Evolutionary conservation across 257 asterid genomes (phyloP).

Genomic region (Nyctanthes arbortristis): DNA sequence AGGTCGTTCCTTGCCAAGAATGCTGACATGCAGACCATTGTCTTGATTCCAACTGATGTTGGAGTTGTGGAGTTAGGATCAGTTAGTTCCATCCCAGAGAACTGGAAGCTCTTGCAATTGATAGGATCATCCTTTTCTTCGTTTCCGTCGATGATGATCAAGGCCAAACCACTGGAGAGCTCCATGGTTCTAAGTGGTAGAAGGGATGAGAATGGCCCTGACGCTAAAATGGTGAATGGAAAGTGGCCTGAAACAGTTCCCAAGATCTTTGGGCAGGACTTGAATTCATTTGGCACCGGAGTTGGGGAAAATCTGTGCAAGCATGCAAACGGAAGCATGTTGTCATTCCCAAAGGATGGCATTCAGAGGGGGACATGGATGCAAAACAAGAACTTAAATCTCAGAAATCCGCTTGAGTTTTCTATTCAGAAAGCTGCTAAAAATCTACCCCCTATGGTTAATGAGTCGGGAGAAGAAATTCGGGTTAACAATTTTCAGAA

Average conservation of each 20-base stretch:
- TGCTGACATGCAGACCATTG: constrained; percentile 87
- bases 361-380: constrained; percentile 44
- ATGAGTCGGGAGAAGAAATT: constrained; percentile 50
- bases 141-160: constrained; percentile 35
- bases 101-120: constrained; percentile 49
- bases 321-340: constrained; percentile 38
- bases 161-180: constrained; percentile 48
- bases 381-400: constrained; percentile 35
- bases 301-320: constrained; percentile 42
- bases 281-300: constrained; percentile 35
- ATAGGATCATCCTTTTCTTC: constrained; percentile 63
- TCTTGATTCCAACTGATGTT: constrained; percentile 75
- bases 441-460: constrained; percentile 30
- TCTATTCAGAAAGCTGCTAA: constrained; percentile 43
- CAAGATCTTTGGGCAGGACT: constrained; percentile 74
- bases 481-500: constrained; percentile 43
- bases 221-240: constrained; percentile 32
- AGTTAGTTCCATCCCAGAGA: constrained; percentile 69
- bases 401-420: constrained; percentile 36
- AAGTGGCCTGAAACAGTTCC: constrained; percentile 41
- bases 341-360: constrained; percentile 47
- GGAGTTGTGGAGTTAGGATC: constrained; percentile 97
- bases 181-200: constrained; percentile 28
- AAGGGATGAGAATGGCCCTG: constrained; percentile 29
- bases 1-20: constrained; percentile 82